Evolutionary conservation across 371 early-diverging fungal species (phyloP), one percentile per base, ranked within the genome.

Genomic region (Vavraia culicis): DNA sequence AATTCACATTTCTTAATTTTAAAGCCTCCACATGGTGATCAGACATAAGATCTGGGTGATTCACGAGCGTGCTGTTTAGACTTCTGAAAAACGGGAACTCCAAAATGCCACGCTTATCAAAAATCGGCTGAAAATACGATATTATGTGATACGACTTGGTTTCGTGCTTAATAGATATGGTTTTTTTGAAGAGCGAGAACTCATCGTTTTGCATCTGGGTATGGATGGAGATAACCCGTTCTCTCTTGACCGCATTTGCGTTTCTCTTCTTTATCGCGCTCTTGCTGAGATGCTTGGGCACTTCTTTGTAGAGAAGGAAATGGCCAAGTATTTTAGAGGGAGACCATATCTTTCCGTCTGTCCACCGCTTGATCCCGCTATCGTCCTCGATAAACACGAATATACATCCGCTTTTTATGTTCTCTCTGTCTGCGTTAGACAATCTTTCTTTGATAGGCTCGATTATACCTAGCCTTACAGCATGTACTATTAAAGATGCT

Each of bases 281-380:
- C 33, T 64, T 64, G 33, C 48, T 55, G 23, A 64, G 50, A 50
- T 64, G 61, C 22, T 27, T 27, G 27, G 27, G 27, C 1, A 69
- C 62, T 43, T 69, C 60, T 18, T 64, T 54, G 52, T 71, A 71
- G 4, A 71, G 13, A 19, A 71, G 53, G 56, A 62, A 71, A 27
- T 64, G 43, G 20, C 71, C 69, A 39, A 37, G 35, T 56, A 71
- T 68, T 36, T 65, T 65, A 1, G 69, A 69, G 7, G 71, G 65
- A 19, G 66, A 64, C 71, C 71, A 71, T 1, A 56, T 49, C 40
- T 56, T 54, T 13, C 71, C 68, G 43, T 71, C 70, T 39, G 70
- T 71, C 69, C 70, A 71, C 19, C 71, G 52, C 13, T 46, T 56
- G 4, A 70, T 68, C n/a, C 62, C 67, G 42, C 58, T 57, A 22